Evolutionary conservation across 2,329 filamentous ascomycete genomes (phyloP).

Genomic region (Hysterium pulicare): DNA sequence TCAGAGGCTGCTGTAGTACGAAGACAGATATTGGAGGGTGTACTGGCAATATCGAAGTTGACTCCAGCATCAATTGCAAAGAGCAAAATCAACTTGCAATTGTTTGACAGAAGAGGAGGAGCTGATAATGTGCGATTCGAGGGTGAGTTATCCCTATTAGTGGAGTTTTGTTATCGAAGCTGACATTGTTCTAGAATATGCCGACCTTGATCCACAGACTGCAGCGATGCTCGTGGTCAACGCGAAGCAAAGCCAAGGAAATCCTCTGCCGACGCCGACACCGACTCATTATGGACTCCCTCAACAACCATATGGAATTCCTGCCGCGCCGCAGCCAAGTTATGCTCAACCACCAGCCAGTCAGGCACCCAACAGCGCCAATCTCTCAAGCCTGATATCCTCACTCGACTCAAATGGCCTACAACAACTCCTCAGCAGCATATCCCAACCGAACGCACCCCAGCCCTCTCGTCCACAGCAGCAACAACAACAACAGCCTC

Average conservation of each 20-base stretch:
- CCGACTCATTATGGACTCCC: conserved; percentile 30
- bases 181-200: conserved; percentile 60
- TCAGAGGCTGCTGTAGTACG: conserved; percentile 76
- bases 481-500: too few species aligned
- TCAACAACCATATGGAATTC: conserved; percentile 27
- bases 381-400: conserved; percentile 63
- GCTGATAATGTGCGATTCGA: conserved; percentile 75
- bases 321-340: conserved; percentile 23
- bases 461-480: conserved; percentile 41
- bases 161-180: conserved; percentile 5
- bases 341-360: conserved; percentile 35
- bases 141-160: conserved; percentile 38
- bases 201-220: conserved; percentile 72
- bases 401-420: conserved; percentile 66
- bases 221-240: conserved; percentile 78
- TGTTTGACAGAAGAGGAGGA: conserved; percentile 79
- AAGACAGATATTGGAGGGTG: conserved; percentile 82
- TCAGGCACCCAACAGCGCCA: conserved; percentile 31
- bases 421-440: conserved; percentile 65
- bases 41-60: conserved; percentile 78
- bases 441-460: conserved; percentile 39
- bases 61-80: conserved; percentile 65
- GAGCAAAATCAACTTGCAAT: conserved; percentile 74
- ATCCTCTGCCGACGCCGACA: conserved; percentile 32
- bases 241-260: conserved; percentile 54